These are phyloP conservation scores for Cupressus sempervirens DNA, from an alignment of 75 land plant genomes.

Conservation along the genomic window DNA sequence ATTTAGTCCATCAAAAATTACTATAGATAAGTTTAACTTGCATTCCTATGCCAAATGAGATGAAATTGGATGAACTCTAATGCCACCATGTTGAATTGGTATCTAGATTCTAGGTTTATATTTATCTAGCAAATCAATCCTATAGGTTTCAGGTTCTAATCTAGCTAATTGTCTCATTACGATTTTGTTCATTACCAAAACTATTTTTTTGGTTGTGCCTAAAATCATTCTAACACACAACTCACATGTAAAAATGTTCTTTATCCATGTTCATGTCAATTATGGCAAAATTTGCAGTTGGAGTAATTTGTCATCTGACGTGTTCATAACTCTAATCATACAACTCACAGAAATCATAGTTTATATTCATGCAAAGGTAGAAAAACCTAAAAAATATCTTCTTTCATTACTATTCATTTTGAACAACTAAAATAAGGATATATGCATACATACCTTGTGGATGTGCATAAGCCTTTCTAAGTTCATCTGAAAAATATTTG, in stretches of 20 bases:
- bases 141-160: background rate
- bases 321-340: background rate
- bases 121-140: no score
- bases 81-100: no score
- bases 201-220: background rate
- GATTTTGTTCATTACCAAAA: background rate
- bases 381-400: background rate
- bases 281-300: background rate
- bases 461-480: conserved; percentile 58
- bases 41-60: background rate
- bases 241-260: no score
- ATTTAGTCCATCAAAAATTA: background rate
- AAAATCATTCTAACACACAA: background rate
- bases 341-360: background rate
- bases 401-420: background rate
- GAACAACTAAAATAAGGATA: background rate
- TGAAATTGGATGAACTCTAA: background rate
- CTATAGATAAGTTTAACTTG: background rate
- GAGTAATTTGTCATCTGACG: background rate
- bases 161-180: background rate
- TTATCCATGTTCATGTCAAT: background rate
- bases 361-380: background rate
- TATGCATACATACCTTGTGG: conserved; percentile 41
- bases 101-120: no score
- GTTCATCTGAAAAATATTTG: conserved; percentile 35